Conservation (phyloP, 306 rosid genomes). For the Inga laurina region DNA sequence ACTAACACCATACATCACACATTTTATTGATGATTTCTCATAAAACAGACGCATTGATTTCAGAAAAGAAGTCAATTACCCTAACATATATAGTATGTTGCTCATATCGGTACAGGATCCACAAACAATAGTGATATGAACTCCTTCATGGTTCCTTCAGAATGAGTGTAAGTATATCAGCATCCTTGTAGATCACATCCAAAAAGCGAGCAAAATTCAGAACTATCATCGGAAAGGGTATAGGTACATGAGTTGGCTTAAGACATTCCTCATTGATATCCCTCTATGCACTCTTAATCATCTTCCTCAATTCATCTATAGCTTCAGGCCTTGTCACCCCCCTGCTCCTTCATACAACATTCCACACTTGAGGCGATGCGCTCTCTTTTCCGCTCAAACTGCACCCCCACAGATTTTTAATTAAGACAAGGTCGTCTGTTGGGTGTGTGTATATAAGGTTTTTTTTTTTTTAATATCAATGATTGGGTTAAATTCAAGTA, state of each 20-base stretch:
- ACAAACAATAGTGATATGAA: not conserved
- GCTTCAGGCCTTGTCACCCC: slow-evolving; percentile 25
- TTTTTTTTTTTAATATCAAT: too few relatives aligned
- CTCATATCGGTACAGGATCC: not conserved
- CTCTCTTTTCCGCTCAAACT: slow-evolving; percentile 20
- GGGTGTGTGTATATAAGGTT: too few relatives aligned
- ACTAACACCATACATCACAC: too few relatives aligned
- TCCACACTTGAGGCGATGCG: slow-evolving; percentile 1
- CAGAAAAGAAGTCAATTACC: too few relatives aligned
- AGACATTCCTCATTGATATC: slow-evolving; percentile 8
- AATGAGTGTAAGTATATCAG: not conserved
- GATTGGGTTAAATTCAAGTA: too few relatives aligned
- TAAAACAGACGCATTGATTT: too few relatives aligned
- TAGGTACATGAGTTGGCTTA: not conserved
- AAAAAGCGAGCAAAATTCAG: not conserved
- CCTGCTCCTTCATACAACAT: slow-evolving; percentile 26
- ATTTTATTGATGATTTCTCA: too few relatives aligned
- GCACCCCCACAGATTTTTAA: not conserved
- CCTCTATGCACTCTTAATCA: not conserved
- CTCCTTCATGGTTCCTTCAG: not conserved
- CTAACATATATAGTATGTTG: too few relatives aligned
- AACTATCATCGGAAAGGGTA: not conserved
- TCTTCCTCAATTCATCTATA: not conserved
- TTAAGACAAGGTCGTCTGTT: too few relatives aligned
- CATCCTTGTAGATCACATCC: not conserved